Conservation (phyloP, 257 asterid species). For the Nicotiana benthamiana region DNA sequence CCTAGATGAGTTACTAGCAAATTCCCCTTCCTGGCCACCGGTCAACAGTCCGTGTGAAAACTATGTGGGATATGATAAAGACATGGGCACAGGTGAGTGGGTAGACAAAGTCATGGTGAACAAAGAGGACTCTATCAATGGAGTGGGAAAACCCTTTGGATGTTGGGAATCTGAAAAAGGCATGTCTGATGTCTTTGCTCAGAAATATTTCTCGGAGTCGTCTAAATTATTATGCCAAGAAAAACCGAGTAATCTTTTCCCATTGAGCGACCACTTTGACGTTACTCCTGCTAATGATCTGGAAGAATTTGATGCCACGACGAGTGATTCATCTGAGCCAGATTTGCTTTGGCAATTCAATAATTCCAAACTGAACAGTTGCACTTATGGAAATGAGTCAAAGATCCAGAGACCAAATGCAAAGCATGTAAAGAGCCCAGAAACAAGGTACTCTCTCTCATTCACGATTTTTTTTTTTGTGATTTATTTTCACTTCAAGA, state of each 20-base stretch:
- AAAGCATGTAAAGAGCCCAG: conserved; percentile 45
- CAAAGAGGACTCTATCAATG: conserved; percentile 46
- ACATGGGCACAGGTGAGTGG: conserved; percentile 74
- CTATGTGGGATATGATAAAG: conserved; percentile 55
- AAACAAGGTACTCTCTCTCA: conserved; percentile 29
- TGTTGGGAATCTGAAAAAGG: conserved; percentile 33
- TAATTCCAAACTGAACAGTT: conserved; percentile 38
- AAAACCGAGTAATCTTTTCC: conserved; percentile 23
- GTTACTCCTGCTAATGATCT: conserved; percentile 33
- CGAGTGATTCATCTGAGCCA: conserved; percentile 64
- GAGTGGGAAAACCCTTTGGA: conserved; percentile 27
- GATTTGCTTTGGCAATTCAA: conserved; percentile 67
- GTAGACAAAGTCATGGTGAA: conserved; percentile 96
- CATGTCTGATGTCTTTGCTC: conserved; percentile 32
- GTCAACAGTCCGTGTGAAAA: conserved; percentile 39
- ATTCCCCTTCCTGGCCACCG: conserved; percentile 86
- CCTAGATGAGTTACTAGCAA: conserved; percentile 67
- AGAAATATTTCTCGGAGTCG: conserved; percentile 34
- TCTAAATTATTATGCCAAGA: conserved; percentile 29
- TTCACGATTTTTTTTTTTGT: background rate
- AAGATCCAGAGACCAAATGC: conserved; percentile 28
- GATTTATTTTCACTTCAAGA: background rate
- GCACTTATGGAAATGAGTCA: conserved; percentile 32
- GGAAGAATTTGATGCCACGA: conserved; percentile 57
- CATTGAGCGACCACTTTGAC: conserved; percentile 27